Conservation (phyloP, 805 yeast species). For the Hermanozyma aechmeae region DNA sequence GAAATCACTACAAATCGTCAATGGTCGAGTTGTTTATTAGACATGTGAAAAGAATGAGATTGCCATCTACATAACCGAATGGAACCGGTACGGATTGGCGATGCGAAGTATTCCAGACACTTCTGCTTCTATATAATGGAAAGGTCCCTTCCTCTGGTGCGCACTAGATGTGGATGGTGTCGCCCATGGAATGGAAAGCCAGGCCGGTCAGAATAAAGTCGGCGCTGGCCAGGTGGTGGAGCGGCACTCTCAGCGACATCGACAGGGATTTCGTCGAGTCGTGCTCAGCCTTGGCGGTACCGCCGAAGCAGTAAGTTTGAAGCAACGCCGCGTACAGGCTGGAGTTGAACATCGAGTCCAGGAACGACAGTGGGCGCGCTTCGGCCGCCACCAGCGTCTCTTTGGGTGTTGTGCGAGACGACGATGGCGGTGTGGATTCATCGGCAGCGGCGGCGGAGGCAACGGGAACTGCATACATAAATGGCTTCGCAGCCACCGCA, state of each 20-base stretch:
- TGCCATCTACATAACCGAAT: too few species aligned
- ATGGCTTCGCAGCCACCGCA: neutral
- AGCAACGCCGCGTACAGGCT: conserved; percentile 24
- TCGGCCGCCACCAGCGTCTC: neutral
- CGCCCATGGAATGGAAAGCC: conserved; percentile 24
- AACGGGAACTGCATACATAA: neutral
- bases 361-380: conserved; percentile 1
- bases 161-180: conserved; percentile 24
- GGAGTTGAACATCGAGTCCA: conserved; percentile 12
- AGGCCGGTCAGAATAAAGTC: conserved; percentile 16
- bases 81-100: too few species aligned
- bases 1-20: too few species aligned
- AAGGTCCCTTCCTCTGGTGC: too few species aligned
- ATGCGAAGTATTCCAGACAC: too few species aligned
- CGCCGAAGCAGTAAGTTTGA: conserved; percentile 27
- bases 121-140: too few species aligned
- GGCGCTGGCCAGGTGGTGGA: conserved; percentile 11
- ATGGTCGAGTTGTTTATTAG: too few species aligned
- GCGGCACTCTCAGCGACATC: conserved; percentile 3
- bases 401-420: neutral
- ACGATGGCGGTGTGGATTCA: neutral
- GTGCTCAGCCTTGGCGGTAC: conserved; percentile 2
- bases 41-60: too few species aligned
- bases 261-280: neutral
- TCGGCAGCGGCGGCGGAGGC: neutral